Conservation (phyloP, 73 alveolate species). For the Breviolum minutum region DNA sequence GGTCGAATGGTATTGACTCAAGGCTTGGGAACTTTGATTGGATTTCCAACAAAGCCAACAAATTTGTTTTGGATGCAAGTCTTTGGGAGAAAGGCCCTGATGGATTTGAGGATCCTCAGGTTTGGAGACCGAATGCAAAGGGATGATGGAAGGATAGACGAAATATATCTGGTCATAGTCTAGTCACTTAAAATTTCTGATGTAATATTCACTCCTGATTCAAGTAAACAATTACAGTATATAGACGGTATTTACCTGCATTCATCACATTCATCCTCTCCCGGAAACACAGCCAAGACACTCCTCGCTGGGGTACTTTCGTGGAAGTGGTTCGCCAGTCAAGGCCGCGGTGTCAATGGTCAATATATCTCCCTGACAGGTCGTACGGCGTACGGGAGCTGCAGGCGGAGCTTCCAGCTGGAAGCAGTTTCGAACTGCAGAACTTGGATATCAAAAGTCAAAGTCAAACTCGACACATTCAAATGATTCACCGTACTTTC, state of each 20-base stretch:
- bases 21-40: not conserved
- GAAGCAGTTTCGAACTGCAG: too few species aligned
- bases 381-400: too few species aligned
- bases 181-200: too few species aligned
- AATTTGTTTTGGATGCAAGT: not conserved
- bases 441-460: too few species aligned
- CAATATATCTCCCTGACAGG: conserved; percentile 66
- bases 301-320: conserved; percentile 92
- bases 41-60: not conserved
- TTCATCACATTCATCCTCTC: not conserved
- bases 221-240: not conserved
- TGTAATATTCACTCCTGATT: not conserved
- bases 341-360: conserved; percentile 90
- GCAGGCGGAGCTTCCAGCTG: too few species aligned
- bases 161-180: not conserved
- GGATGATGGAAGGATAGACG: not conserved
- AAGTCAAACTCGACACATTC: too few species aligned
- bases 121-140: not conserved
- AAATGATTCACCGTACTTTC: too few species aligned
- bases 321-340: conserved; percentile 93
- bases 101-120: not conserved
- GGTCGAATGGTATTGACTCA: not conserved
- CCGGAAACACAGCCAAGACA: not conserved
- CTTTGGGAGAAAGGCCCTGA: not conserved
- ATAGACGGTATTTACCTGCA: not conserved